These are phyloP conservation scores for Trichoderma afroharzianum DNA, from an alignment of 2,329 filamentous ascomycete genomes.

Conservation along the genomic window DNA sequence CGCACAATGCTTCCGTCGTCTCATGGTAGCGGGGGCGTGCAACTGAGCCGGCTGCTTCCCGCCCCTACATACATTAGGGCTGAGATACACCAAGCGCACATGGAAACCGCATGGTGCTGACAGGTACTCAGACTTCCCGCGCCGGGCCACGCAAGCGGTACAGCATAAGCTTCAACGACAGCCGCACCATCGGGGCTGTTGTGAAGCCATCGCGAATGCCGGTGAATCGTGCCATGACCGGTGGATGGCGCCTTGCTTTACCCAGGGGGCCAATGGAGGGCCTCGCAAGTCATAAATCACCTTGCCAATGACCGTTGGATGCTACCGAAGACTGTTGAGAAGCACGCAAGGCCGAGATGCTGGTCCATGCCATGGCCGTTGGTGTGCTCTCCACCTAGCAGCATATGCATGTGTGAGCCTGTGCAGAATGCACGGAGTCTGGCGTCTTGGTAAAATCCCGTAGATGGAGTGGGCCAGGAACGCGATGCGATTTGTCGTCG, in stretches of 20 bases:
- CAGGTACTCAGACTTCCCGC: not conserved
- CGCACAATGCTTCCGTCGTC: not conserved
- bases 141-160: not conserved
- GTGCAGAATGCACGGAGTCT: not conserved
- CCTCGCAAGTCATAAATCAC: not conserved
- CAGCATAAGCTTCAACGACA: not conserved
- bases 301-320: not conserved
- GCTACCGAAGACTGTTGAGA: not conserved
- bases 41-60: constrained; percentile 21
- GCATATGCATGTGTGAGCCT: not conserved
- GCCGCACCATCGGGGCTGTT: not conserved
- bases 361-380: not conserved
- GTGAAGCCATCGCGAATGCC: not conserved
- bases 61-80: constrained; percentile 9
- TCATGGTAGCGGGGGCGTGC: not conserved
- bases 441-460: not conserved
- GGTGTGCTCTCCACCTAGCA: not conserved
- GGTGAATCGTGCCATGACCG: not conserved
- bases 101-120: not conserved
- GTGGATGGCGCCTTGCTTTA: not conserved
- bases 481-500: not conserved
- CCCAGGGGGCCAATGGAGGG: not conserved
- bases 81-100: not conserved
- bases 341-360: not conserved
- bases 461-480: not conserved